Base-by-base conservation (phyloP, 2,329 filamentous ascomycete species). In the Paecilomyces variotii region DNA sequence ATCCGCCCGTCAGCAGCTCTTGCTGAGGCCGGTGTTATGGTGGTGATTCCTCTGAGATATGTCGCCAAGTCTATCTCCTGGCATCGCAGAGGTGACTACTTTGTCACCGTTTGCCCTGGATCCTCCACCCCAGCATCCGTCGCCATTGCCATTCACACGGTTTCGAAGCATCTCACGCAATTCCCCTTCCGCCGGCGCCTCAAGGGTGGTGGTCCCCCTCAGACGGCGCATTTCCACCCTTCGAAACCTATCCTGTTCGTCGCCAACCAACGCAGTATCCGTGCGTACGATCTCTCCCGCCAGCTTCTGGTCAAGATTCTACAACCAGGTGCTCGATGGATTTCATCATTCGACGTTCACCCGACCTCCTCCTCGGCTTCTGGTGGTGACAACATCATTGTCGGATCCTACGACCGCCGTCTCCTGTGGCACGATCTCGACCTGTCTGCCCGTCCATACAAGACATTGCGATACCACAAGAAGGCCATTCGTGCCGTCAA, bases 401-500 rank as follows among this genome's bases (percentile, higher is more conserved):
- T 97, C 10, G 91, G 92, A 52, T 94, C 91, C 0, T 99, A 97
- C 76, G 94, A 99, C 77, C 87, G 92, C 64, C 87, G 93, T 53
- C 81, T 99, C 2, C 82, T 99, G 32, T 99, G 94, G 94, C 94
- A 97, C 77, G 94, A 99, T 76, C 82, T 97, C 57, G 94, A 99
- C 65, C 84, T 99, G 35, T 94, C 90, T 0, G 87, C 84, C 62
- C 86, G 90, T 55, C 94, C 94, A 0, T 97, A 96, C 81, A 97
- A 97, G 81, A 97, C 93, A 1, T 87, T 99, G 77, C 85, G 94
- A 55, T 99, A 97, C 79, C 94, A 99, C 78, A 79, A 85, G 61
- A 90, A 96, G 75, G 94, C 94, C 53, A 96, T 99, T 68, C 85
- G 95, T 54, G 86, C 88, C 11, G 94, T 97, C 57, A 87, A 85